Base-by-base conservation (phyloP, 495 filamentous ascomycete genomes). In the Aspergillus homomorphus region DNA sequence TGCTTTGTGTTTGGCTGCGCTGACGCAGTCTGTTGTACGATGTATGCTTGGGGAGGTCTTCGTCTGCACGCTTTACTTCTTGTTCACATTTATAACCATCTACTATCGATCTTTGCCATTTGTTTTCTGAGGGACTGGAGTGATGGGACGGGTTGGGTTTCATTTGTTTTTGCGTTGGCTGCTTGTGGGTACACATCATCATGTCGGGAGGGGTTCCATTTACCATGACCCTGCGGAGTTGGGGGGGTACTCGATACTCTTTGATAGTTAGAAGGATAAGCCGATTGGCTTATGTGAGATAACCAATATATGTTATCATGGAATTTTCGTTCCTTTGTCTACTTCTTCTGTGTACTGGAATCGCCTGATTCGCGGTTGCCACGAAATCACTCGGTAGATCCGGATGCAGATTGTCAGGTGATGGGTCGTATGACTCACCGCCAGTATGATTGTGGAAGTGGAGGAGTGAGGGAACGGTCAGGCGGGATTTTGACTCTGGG, bases 1-100 rank as follows among this genome's bases (percentile, higher is more conserved):
- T 45, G 57, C 55, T 57, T 50, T 48, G 26, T 61, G 58, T 58
- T 41, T 51, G 54, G 65, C 33, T 59, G 56, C 51, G 57, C 33
- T 56, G 52, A 23, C 38, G 24, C 51, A 38, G 63, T 54, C 66
- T 57, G 54, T 58, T 77, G 73, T 77, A 77, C 66, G 72, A 77
- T 74, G 65, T 69, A 70, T 59, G 68, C 57, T 44, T 28, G 56
- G 60, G 57, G 49, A 49, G 62, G 62, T 63, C 57, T 61, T 51
- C 22, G 49, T 51, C 65, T 46, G 54, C 45, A 63, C 63, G 60
- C 63, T 62, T 64, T 62, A 55, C 62, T 61, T 61, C 57, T 57
- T 63, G 19, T 62, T 60, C 53, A 54, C 51, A 45, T 54, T 61
- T 64, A 28, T 50, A 44, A 60, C 48, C 33, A 38, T 12, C 12